Base-by-base conservation (phyloP, 352 stramenopile genomes). In the Globisporangium rhizosaccharum region DNA sequence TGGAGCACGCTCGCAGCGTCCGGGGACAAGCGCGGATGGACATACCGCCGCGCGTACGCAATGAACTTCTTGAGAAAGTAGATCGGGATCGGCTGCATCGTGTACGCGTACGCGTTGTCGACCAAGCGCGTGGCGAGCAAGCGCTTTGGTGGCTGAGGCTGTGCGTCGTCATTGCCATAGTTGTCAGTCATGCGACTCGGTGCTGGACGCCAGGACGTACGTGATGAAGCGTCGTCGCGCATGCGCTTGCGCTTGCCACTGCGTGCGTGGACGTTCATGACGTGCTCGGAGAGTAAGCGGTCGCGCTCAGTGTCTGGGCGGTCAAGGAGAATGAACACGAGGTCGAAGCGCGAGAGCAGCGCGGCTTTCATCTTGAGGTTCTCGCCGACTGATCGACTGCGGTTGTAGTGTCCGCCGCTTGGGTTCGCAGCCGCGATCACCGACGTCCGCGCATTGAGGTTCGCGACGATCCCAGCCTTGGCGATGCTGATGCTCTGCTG, bases 391-490 rank as follows among this genome's bases (percentile, higher is more conserved):
- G 88, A 98, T 12, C 96, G 96, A 59, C 79, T 79, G 57, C 97
- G 87, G 62, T 99, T 95, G 71, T 99, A 99, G 63, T 98, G 93
- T 8, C 97, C 97, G 53, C 96, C 94, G 51, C 92, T 95, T 7
- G 97, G 97, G 76, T 99, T 99, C 0, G 97, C 97, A 8, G 96
- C 97, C 14, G 96, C 96, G 56, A 99, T 88, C 30, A 99, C 87
- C 9, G 92, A 97, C 46, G 95, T 98, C 9, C 96, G 71, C 18
- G 92, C 94, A 51, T 94, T 97, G 36, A 99, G 78, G 17, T 92
- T 97, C 62, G 92, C 97, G 15, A 98, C 92, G 28, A 99, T 97
- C 37, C 97, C 79, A 37, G 79, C 81, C 59, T 91, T 91, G 14
- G 80, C 80, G 49, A 90, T 96, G 69, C 76, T 99, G 87, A 85